These are phyloP conservation scores for Fragilaria radians DNA, from an alignment of 108 stramenopile genomes.

Conservation along the genomic window DNA sequence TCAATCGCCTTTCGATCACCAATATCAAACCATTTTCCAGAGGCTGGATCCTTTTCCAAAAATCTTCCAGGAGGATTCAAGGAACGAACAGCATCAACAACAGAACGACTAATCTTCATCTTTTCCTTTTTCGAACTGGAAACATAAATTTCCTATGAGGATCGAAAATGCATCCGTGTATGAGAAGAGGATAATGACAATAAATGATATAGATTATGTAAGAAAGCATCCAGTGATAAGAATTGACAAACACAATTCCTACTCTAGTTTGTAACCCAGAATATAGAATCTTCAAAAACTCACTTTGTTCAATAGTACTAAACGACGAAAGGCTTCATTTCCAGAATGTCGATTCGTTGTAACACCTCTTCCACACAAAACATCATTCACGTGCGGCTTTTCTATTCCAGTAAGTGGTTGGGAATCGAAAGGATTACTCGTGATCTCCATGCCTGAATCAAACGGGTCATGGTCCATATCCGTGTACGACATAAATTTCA, in stretches of 20 bases:
- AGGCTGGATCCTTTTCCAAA: constrained; percentile 51
- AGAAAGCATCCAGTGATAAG: too few relatives aligned
- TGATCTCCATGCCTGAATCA: too few relatives aligned
- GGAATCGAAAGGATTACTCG: too few relatives aligned
- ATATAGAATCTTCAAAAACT: constrained; percentile 5
- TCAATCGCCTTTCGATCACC: constrained; percentile 64
- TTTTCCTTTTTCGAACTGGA: constrained; percentile 72
- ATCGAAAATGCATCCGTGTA: too few relatives aligned
- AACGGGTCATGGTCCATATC: too few relatives aligned
- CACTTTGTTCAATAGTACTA: constrained; percentile 51
- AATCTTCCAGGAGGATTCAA: constrained; percentile 62
- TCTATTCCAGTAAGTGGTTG: not conserved
- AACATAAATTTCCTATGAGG: constrained; percentile 62
- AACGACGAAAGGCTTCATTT: constrained; percentile 57
- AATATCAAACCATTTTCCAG: constrained; percentile 55
- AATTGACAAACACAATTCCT: too few relatives aligned
- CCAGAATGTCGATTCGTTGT: constrained; percentile 58
- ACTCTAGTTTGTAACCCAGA: too few relatives aligned
- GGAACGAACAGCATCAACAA: constrained; percentile 68
- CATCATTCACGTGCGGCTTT: constrained; percentile 33
- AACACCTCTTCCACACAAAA: constrained; percentile 70
- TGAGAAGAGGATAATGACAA: too few relatives aligned
- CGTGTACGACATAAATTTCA: too few relatives aligned
- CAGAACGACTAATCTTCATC: constrained; percentile 68
- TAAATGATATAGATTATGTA: too few relatives aligned